Evolutionary conservation across 1,284 basidiomycete species (phyloP).

Genomic region (Cryptococcus hybrid): DNA sequence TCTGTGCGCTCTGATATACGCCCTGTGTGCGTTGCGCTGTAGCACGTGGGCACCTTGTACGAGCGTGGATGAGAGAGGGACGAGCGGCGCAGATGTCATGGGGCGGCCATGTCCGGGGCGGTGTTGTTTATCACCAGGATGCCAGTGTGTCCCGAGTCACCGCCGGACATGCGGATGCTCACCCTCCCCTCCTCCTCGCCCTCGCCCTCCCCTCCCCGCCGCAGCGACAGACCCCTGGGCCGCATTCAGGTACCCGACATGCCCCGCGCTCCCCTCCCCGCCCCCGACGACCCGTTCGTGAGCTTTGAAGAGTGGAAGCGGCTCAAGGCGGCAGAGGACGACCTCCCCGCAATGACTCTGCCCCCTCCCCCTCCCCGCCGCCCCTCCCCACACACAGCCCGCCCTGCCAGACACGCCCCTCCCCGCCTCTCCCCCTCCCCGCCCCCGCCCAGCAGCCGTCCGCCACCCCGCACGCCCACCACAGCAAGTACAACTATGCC

Average conservation of each 20-base stretch:
- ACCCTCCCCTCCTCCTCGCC: not conserved
- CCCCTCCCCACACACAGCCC: too few relatives aligned
- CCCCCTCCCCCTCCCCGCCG: not conserved
- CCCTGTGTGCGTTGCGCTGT: conserved; percentile 13
- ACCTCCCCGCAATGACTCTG: not conserved
- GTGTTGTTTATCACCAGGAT: too few relatives aligned
- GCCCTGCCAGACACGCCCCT: too few relatives aligned
- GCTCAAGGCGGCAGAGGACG: conserved; percentile 55
- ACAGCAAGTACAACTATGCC: conserved; percentile 85
- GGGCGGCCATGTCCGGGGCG: not conserved
- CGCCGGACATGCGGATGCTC: not conserved
- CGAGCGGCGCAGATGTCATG: not conserved
- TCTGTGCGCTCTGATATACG: conserved; percentile 15
- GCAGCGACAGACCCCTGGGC: too few relatives aligned
- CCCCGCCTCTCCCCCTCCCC: too few relatives aligned
- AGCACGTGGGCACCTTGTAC: conserved; percentile 14
- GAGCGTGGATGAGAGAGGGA: conserved; percentile 7
- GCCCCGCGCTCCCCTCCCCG: too few relatives aligned
- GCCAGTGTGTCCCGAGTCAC: conserved; percentile 9
- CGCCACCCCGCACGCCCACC: conserved; percentile 6
- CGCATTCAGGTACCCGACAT: too few relatives aligned
- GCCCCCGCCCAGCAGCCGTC: not conserved
- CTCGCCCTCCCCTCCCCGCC: not conserved
- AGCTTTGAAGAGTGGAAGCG: conserved; percentile 91
- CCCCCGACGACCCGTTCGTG: conserved; percentile 53